Evolutionary conservation across 306 rosid genomes (phyloP).

Genomic region (Canavalia gladiata): DNA sequence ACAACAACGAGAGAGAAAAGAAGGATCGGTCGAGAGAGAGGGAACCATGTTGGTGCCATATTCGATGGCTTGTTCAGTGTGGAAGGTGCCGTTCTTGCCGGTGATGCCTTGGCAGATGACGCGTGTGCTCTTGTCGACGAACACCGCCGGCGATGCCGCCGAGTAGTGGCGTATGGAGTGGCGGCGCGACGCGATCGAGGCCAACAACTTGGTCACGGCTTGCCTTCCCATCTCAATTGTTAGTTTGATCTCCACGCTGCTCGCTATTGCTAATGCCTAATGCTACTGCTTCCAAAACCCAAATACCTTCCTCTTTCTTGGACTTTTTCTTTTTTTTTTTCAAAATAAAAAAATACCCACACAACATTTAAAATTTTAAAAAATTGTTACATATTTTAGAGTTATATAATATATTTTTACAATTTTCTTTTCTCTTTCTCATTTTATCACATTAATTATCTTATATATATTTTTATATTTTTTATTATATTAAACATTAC

Average conservation of each 20-base stretch:
- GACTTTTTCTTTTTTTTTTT: background rate
- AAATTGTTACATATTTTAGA: too few species aligned
- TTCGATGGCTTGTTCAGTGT: conserved; percentile 97
- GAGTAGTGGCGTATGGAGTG: conserved; percentile 64
- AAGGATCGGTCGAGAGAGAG: background rate
- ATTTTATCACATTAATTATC: too few species aligned
- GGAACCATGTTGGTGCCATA: conserved; percentile 96
- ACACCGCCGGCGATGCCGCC: conserved; percentile 84
- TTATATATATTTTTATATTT: too few species aligned
- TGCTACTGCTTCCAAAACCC: background rate
- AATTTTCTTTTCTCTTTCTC: too few species aligned
- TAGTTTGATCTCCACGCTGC: conserved; percentile 29
- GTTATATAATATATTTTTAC: too few species aligned
- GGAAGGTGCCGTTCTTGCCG: conserved; percentile 95
- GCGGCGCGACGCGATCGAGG: conserved; percentile 66
- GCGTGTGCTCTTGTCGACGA: conserved; percentile 97
- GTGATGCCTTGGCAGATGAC: conserved; percentile 98
- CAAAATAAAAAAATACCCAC: too few species aligned
- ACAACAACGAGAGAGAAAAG: background rate
- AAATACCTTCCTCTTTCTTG: conserved; percentile 20
- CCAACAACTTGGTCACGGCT: conserved; percentile 64
- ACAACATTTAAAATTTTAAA: too few species aligned
- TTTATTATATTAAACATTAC: too few species aligned
- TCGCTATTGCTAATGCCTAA: background rate
- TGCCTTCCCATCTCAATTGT: conserved; percentile 71